phyloP scores from a whole-genome alignment of 139 green algal genomes.

The Deuterostichococcus epilithicus region DNA sequence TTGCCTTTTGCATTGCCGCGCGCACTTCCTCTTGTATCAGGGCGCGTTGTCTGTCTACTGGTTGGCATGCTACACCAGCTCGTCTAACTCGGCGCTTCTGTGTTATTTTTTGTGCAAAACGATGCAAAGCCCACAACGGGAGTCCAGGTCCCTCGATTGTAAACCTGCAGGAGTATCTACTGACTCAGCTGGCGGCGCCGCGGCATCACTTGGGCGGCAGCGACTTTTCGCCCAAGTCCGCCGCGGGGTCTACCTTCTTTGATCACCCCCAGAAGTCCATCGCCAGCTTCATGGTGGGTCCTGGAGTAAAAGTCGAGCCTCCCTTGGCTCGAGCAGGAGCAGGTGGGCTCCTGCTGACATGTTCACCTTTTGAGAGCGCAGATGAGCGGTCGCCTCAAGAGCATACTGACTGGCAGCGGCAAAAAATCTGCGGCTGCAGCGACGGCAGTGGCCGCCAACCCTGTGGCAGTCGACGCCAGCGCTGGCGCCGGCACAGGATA shows the following conservation, averaged over 20 bases:
- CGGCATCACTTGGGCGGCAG: background rate
- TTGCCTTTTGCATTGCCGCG: too few species aligned
- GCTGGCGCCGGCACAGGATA: too few species aligned
- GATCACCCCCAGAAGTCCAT: background rate
- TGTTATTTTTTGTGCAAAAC: too few species aligned
- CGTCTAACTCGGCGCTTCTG: too few species aligned
- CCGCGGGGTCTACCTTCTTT: background rate
- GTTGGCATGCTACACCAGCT: too few species aligned
- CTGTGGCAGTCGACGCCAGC: background rate
- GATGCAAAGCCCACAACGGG: too few species aligned
- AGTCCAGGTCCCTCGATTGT: too few species aligned
- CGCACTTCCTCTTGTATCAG: too few species aligned
- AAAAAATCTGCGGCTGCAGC: background rate
- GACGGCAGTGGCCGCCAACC: background rate
- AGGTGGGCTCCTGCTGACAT: too few species aligned
- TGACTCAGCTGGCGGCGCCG: background rate
- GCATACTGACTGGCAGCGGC: background rate
- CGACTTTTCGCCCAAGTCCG: background rate
- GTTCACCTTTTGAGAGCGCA: background rate
- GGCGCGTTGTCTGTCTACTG: too few species aligned
- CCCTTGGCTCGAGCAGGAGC: too few species aligned
- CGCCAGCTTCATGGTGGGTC: background rate
- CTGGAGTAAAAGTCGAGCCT: too few species aligned
- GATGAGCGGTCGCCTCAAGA: background rate
- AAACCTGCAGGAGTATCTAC: background rate